Percentiles rank a stretch among this genome's conserved stretches.
These are phyloP conservation scores for Triticum turgidum DNA, from an alignment of 176 grass and related monocot species.

Conservation along the genomic window DNA sequence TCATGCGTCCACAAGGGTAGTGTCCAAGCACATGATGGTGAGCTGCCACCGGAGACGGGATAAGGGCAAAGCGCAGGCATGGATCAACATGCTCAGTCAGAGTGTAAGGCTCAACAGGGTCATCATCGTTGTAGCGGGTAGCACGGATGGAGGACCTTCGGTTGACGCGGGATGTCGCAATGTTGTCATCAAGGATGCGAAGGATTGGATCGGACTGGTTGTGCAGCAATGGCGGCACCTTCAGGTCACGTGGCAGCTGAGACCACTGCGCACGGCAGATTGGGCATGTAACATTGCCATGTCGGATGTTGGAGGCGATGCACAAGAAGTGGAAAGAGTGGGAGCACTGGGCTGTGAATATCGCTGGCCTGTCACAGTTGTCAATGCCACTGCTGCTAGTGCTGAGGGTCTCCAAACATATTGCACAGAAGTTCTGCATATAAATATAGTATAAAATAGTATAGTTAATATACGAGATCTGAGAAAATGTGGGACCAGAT, in stretches of 20 bases:
- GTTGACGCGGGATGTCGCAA: conserved; percentile 87
- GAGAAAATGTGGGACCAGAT: neutral
- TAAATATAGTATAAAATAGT: neutral
- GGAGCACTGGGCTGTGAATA: conserved; percentile 80
- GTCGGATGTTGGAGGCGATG: conserved; percentile 89
- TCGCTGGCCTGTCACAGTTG: conserved; percentile 31
- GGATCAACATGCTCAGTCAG: conserved; percentile 42
- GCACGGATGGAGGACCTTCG: conserved; percentile 67
- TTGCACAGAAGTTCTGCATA: conserved; percentile 81
- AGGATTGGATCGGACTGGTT: conserved; percentile 75
- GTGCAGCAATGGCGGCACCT: conserved; percentile 54
- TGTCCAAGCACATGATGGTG: conserved; percentile 40
- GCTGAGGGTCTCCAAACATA: conserved; percentile 84
- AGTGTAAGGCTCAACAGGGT: conserved; percentile 64
- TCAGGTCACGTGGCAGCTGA: conserved; percentile 75
- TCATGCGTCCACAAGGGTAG: conserved; percentile 40
- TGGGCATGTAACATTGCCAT: conserved; percentile 82
- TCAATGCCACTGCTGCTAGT: neutral
- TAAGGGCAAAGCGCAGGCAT: conserved; percentile 61
- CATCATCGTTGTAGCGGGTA: conserved; percentile 83
- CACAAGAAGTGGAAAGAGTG: conserved; percentile 88
- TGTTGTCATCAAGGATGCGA: conserved; percentile 91
- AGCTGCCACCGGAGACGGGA: conserved; percentile 37
- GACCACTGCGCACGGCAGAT: conserved; percentile 93
- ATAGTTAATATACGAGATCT: neutral